These are phyloP conservation scores for Verticillium nubilum DNA, from an alignment of 2,329 filamentous ascomycete genomes.

Conservation along the genomic window DNA sequence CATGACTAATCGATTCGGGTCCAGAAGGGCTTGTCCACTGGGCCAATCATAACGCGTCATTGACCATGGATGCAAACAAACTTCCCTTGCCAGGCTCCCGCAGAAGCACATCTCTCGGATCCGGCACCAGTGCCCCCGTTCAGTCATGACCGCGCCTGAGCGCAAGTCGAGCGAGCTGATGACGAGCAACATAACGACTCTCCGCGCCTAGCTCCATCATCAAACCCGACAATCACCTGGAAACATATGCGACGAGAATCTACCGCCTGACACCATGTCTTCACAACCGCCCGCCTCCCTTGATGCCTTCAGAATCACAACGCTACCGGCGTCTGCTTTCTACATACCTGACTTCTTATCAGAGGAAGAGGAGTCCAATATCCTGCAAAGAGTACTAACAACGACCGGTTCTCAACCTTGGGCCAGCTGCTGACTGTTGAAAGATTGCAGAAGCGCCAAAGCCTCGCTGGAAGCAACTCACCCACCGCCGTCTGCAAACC, in stretches of 20 bases:
- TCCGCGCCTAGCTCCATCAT: too few species aligned
- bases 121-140: neutral
- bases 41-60: neutral
- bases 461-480: conserved; percentile 79
- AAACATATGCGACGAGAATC: neutral
- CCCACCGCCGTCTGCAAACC: conserved; percentile 85
- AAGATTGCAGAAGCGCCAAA: conserved; percentile 61
- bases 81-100: neutral
- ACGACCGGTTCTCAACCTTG: neutral
- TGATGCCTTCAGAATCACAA: conserved; percentile 43
- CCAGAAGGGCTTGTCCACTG: neutral
- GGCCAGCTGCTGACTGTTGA: conserved; percentile 31
- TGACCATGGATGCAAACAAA: neutral
- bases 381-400: conserved; percentile 62
- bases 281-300: conserved; percentile 39
- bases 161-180: neutral
- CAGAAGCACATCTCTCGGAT: neutral
- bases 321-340: conserved; percentile 62
- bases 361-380: conserved; percentile 61
- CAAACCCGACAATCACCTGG: neutral
- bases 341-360: conserved; percentile 86
- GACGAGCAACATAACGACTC: neutral
- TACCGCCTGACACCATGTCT: neutral
- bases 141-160: neutral
- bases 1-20: neutral